A percentile compares a stretch with the other conserved stretches of the same genome.
Conservation (phyloP, 805 yeast genomes). For the Debaryomyces tyrocola region DNA sequence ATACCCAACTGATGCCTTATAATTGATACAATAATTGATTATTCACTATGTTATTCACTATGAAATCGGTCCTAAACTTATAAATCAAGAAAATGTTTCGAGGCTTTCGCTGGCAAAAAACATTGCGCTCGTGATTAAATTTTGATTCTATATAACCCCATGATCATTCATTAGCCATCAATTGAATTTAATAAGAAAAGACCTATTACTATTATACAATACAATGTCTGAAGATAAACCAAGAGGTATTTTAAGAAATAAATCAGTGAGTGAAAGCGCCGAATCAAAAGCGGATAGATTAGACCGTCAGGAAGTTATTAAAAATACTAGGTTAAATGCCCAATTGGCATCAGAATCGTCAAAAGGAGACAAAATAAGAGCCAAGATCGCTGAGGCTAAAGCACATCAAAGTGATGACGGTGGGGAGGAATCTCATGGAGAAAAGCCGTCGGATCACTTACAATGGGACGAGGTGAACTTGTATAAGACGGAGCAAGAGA, state of each 20-base stretch:
- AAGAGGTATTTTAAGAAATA: slow-evolving; percentile 56
- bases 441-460: slow-evolving; percentile 40
- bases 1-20: too few relatives aligned
- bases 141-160: background rate
- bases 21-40: too few relatives aligned
- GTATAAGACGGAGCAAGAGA: slow-evolving; percentile 69
- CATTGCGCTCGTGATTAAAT: background rate
- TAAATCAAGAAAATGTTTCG: background rate
- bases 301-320: slow-evolving; percentile 72
- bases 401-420: slow-evolving; percentile 13
- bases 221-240: slow-evolving; percentile 14
- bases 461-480: slow-evolving; percentile 87
- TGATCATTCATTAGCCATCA: background rate
- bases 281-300: slow-evolving; percentile 22
- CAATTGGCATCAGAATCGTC: slow-evolving; percentile 38
- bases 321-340: slow-evolving; percentile 78
- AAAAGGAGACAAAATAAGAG: slow-evolving; percentile 49
- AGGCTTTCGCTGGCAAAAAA: background rate
- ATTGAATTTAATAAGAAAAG: background rate
- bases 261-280: slow-evolving; percentile 29
- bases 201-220: background rate
- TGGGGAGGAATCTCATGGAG: background rate
- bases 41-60: too few relatives aligned
- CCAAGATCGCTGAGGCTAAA: slow-evolving; percentile 42
- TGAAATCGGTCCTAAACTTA: too few relatives aligned